Evolutionary conservation across 305 asterid genomes (phyloP).

Genomic region (Petunia hybrid): DNA sequence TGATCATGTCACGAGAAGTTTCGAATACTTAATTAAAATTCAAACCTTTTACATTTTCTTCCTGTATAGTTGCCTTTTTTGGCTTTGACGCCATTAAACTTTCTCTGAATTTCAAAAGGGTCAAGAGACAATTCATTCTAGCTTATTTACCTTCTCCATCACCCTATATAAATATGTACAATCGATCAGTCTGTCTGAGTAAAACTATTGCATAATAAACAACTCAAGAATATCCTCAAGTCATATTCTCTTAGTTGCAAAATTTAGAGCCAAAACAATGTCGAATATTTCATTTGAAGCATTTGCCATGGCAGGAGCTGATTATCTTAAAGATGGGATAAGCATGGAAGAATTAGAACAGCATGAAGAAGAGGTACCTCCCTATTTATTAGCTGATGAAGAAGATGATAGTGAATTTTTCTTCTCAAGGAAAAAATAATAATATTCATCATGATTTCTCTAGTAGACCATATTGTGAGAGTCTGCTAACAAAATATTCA

Average conservation of each 20-base stretch:
- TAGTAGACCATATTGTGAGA: not conserved
- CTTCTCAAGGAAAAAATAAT: not conserved
- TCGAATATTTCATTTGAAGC: conserved; percentile 5
- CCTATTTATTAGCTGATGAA: conserved; percentile 1
- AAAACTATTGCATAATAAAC: not conserved
- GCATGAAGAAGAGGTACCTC: conserved; percentile 5
- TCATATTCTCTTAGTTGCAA: not conserved
- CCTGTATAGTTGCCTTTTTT: not conserved
- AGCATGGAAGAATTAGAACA: conserved; percentile 18
- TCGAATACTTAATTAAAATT: not conserved
- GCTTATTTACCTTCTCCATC: not conserved
- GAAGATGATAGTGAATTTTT: not conserved
- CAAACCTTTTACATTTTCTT: not conserved
- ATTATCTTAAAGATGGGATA: not conserved
- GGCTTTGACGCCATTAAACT: not conserved
- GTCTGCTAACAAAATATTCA: not conserved
- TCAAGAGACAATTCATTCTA: conserved; percentile 22
- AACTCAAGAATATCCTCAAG: not conserved
- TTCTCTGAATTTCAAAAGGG: not conserved
- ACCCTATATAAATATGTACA: not conserved
- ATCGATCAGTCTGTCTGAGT: not conserved
- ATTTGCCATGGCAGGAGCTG: conserved; percentile 29
- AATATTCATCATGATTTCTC: no score
- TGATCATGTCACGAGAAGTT: conserved; percentile 9
- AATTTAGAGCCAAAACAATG: conserved; percentile 3